Evolutionary conservation across 1,284 basidiomycete species (phyloP).

Genomic region (Cutaneotrichosporon mucoides): DNA sequence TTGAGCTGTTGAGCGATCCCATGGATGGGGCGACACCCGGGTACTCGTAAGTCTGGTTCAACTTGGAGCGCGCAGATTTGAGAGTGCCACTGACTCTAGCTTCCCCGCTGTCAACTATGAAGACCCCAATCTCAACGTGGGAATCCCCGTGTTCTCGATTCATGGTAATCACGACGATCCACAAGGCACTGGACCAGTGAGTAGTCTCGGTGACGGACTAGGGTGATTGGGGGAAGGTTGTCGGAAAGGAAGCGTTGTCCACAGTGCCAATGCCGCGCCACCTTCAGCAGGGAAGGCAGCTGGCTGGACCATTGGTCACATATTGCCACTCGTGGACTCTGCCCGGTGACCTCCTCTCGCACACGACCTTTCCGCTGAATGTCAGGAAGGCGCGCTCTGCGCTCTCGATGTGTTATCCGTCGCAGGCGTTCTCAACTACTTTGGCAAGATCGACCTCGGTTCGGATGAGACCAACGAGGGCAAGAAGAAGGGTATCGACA

Average conservation of each 20-base stretch:
- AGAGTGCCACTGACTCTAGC: conserved; percentile 50
- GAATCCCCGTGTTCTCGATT: conserved; percentile 95
- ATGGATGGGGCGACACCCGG: conserved; percentile 78
- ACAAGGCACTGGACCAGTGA: conserved; percentile 84
- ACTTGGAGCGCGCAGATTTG: too few species aligned
- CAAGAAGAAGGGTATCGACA: conserved; percentile 64
- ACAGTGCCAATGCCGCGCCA: too few species aligned
- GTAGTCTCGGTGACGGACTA: conserved; percentile 46
- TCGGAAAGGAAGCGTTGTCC: too few species aligned
- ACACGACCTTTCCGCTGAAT: neutral
- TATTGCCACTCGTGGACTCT: too few species aligned
- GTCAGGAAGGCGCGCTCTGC: conserved; percentile 88
- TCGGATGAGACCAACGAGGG: conserved; percentile 53
- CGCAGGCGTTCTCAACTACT: conserved; percentile 92
- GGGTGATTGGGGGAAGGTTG: neutral
- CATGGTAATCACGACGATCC: conserved; percentile 99
- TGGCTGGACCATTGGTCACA: too few species aligned
- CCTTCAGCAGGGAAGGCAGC: too few species aligned
- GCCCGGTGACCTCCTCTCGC: too few species aligned
- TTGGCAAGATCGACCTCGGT: conserved; percentile 70
- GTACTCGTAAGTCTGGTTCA: conserved; percentile 62
- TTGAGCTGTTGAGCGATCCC: conserved; percentile 90
- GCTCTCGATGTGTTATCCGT: conserved; percentile 93
- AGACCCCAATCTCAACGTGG: conserved; percentile 91
- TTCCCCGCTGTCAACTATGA: conserved; percentile 98